A percentile compares a stretch with the other conserved stretches of the same genome.
Evolutionary conservation across 805 yeast genomes (phyloP).

Genomic region (Millerozyma acaciae): DNA sequence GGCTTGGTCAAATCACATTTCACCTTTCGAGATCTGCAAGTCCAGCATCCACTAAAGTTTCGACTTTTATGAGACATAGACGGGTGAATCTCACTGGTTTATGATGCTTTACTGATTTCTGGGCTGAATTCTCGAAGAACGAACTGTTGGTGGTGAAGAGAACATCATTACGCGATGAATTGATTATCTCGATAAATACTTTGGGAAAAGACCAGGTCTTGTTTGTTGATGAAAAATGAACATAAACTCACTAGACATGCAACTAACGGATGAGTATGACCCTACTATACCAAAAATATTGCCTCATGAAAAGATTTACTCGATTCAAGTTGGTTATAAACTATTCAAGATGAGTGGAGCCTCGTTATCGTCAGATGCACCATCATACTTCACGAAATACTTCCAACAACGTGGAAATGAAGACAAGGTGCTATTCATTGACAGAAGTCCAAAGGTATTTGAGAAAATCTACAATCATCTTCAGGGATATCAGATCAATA

Average conservation of each 20-base stretch:
- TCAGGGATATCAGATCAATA: conserved; percentile 71
- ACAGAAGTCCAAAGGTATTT: conserved; percentile 69
- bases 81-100: too few species aligned
- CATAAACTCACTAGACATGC: background rate
- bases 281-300: conserved; percentile 49
- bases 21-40: conserved; percentile 50
- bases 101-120: too few species aligned
- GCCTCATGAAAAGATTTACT: conserved; percentile 67
- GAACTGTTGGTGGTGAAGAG: too few species aligned
- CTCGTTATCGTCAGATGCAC: conserved; percentile 79
- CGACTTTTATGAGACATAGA: conserved; percentile 27
- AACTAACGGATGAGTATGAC: conserved; percentile 27
- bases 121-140: too few species aligned
- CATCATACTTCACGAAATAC: conserved; percentile 79
- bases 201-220: background rate
- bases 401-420: conserved; percentile 44
- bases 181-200: background rate
- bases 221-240: background rate
- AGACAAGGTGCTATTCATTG: conserved; percentile 54
- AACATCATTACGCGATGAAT: too few species aligned
- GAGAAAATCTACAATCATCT: conserved; percentile 64
- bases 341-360: conserved; percentile 74
- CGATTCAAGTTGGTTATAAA: conserved; percentile 65
- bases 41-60: conserved; percentile 52
- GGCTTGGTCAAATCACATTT: conserved; percentile 51